Percentiles rank a stretch among this genome's conserved stretches.
These are phyloP conservation scores for Rhodotorula paludigena DNA, from an alignment of 768 basidiomycete genomes.

Conservation along the genomic window DNA sequence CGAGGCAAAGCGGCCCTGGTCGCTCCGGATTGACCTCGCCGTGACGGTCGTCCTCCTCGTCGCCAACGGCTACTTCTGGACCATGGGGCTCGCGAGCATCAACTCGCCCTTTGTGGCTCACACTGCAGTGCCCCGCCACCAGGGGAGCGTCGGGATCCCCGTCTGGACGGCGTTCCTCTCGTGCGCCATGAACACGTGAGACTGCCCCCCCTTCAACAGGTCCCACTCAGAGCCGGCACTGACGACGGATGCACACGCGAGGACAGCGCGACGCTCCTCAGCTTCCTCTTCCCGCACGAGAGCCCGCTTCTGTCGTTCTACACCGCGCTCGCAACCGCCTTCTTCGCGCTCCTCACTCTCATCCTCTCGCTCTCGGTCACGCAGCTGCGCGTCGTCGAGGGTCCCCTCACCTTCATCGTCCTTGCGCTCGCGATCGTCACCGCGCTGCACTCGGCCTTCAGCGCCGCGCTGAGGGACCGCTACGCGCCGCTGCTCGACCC, in stretches of 20 bases:
- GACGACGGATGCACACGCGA: too few species aligned
- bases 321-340: conserved; percentile 16
- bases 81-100: conserved; percentile 18
- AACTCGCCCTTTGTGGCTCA: conserved; percentile 20
- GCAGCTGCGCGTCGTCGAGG: conserved; percentile 35
- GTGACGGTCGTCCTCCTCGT: conserved; percentile 21
- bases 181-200: conserved; percentile 19
- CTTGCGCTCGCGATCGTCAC: conserved; percentile 28
- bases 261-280: conserved; percentile 27
- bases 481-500: conserved; percentile 33
- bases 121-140: conserved; percentile 29
- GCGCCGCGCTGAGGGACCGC: conserved; percentile 18
- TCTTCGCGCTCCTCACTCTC: conserved; percentile 16
- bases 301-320: conserved; percentile 23
- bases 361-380: conserved; percentile 33
- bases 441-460: conserved; percentile 19
- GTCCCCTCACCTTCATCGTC: conserved; percentile 25
- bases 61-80: conserved; percentile 30
- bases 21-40: conserved; percentile 15
- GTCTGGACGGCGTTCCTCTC: conserved; percentile 27
- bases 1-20: conserved; percentile 12
- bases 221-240: too few species aligned
- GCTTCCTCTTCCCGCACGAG: conserved; percentile 34
- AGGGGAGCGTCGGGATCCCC: conserved; percentile 26
- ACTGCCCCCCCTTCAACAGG: not conserved